Conservation (phyloP, 495 filamentous ascomycete species). For the Talaromyces ruber region DNA sequence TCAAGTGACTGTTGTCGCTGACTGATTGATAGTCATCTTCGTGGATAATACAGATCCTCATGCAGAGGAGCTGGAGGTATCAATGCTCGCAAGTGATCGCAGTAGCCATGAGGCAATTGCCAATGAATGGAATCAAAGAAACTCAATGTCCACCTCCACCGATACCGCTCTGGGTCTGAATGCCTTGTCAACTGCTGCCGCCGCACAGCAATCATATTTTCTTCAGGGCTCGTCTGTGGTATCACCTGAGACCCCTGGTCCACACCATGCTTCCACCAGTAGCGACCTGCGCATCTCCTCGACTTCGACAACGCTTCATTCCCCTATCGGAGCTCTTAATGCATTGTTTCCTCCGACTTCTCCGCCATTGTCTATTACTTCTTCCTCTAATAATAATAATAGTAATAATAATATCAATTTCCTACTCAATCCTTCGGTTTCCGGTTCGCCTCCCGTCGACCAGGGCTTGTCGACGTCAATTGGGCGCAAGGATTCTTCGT, state of each 20-base stretch:
- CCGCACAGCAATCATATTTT: slow-evolving; percentile 33
- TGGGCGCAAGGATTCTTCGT: slow-evolving; percentile 19
- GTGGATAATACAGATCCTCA: slow-evolving; percentile 56
- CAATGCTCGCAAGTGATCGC: slow-evolving; percentile 8
- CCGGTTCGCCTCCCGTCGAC: slow-evolving; percentile 39
- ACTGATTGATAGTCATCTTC: slow-evolving; percentile 45
- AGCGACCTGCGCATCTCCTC: background rate
- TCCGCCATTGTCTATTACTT: slow-evolving; percentile 28
- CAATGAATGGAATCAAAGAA: slow-evolving; percentile 19
- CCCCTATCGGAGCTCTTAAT: slow-evolving; percentile 22
- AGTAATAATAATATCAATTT: slow-evolving; percentile 47
- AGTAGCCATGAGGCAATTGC: slow-evolving; percentile 10
- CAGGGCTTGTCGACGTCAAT: slow-evolving; percentile 28
- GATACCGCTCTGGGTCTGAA: slow-evolving; percentile 44
- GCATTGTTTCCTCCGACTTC: slow-evolving; percentile 27
- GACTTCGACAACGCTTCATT: slow-evolving; percentile 6
- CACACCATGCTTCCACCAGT: background rate
- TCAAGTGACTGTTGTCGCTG: slow-evolving; percentile 1
- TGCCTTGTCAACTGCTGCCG: slow-evolving; percentile 48
- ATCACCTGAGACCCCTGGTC: slow-evolving; percentile 1
- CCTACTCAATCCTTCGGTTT: slow-evolving; percentile 46
- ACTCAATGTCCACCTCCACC: slow-evolving; percentile 11
- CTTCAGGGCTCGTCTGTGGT: slow-evolving; percentile 9
- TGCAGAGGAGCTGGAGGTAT: slow-evolving; percentile 39
- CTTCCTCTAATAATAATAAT: slow-evolving; percentile 29